Conservation (phyloP, 2,329 filamentous ascomycete species). For the Fusarium pseudonygamai region DNA sequence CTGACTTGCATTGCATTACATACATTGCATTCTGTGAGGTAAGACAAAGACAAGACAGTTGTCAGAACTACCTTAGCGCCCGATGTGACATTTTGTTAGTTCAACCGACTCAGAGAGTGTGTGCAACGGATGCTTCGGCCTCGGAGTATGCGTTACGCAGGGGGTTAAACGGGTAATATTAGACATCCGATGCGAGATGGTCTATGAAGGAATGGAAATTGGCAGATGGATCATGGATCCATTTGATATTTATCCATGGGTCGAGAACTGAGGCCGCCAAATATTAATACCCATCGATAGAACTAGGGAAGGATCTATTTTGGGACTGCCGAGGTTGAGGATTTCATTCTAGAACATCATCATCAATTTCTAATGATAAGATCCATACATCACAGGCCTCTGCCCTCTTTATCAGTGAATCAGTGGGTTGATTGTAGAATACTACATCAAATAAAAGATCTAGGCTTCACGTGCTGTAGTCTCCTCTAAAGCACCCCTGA, state of each 20-base stretch:
- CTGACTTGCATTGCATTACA: background rate
- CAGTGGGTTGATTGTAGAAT: background rate
- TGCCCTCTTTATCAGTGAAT: background rate
- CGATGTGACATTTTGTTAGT: slow-evolving; percentile 3
- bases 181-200: slow-evolving; percentile 8
- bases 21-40: background rate
- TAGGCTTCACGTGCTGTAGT: slow-evolving; percentile 18
- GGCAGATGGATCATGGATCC: slow-evolving; percentile 12
- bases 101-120: background rate
- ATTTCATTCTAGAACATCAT: background rate
- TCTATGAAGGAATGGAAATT: slow-evolving; percentile 1
- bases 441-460: background rate
- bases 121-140: slow-evolving; percentile 5
- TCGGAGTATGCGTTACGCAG: background rate
- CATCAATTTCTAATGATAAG: background rate
- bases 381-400: background rate
- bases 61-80: background rate
- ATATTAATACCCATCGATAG: background rate
- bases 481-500: slow-evolving; percentile 14
- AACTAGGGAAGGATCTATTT: background rate
- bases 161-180: background rate
- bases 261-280: slow-evolving; percentile 10
- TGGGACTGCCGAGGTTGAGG: background rate
- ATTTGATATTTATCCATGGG: slow-evolving; percentile 5
- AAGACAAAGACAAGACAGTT: background rate